Conservation (phyloP, 768 basidiomycete species). For the Podaxis sp. region DNA sequence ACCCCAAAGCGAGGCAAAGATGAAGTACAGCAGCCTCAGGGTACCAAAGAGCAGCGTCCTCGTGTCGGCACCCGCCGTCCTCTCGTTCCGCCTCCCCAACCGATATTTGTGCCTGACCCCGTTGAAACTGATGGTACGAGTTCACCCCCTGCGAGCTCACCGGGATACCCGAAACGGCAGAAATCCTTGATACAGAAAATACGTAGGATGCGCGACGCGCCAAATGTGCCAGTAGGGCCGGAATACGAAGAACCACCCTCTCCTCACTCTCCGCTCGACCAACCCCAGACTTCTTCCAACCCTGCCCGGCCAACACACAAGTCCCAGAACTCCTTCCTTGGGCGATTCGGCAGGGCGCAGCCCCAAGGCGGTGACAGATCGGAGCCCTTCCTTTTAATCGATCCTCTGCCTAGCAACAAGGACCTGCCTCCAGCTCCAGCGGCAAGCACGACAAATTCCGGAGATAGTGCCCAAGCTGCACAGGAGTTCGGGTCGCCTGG, state of each 20-base stretch:
- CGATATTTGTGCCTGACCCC: slow-evolving; percentile 70
- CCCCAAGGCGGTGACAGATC: slow-evolving; percentile 32
- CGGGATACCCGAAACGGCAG: slow-evolving; percentile 64
- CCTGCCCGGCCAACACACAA: slow-evolving; percentile 64
- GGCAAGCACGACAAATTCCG: slow-evolving; percentile 42
- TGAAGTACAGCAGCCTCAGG: slow-evolving; percentile 19
- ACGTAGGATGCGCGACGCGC: slow-evolving; percentile 83
- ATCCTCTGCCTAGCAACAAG: slow-evolving; percentile 35
- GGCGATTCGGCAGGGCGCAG: slow-evolving; percentile 55
- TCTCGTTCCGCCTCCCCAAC: slow-evolving; percentile 75
- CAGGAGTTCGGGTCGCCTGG: slow-evolving; percentile 27
- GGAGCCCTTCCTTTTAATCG: slow-evolving; percentile 71
- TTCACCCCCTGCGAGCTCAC: slow-evolving; percentile 42
- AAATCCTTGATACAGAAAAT: slow-evolving; percentile 89
- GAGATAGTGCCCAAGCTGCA: slow-evolving; percentile 41
- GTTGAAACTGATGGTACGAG: slow-evolving; percentile 34
- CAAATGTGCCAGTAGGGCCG: slow-evolving; percentile 71
- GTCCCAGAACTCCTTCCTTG: slow-evolving; percentile 73
- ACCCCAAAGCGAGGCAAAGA: slow-evolving; percentile 30
- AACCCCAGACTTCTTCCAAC: slow-evolving; percentile 23
- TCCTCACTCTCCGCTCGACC: slow-evolving; percentile 43
- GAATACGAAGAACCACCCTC: slow-evolving; percentile 47
- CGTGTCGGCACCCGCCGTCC: slow-evolving; percentile 48
- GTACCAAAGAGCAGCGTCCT: slow-evolving; percentile 44
- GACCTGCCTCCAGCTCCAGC: slow-evolving; percentile 60